Conservation (phyloP, 805 yeast genomes). For the Saccharomycopsis oosterbeekiorum region DNA sequence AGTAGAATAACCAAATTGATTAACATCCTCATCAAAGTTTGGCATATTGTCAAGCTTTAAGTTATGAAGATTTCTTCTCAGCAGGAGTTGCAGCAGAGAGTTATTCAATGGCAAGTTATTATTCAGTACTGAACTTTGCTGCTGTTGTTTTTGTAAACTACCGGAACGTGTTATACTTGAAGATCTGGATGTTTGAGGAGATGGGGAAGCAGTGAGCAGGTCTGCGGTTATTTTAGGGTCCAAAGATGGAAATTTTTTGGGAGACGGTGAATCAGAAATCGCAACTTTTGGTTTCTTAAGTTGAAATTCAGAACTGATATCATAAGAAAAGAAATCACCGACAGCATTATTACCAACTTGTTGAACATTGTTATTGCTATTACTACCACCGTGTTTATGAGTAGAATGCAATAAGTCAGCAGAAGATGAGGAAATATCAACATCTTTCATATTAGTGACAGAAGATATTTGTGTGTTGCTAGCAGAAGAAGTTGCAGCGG, state of each 20-base stretch:
- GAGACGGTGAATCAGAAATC: neutral
- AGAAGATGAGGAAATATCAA: constrained; percentile 19
- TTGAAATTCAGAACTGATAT: neutral
- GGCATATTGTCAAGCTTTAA: constrained; percentile 19
- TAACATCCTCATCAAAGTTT: constrained; percentile 28
- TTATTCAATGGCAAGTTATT: neutral
- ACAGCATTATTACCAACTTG: neutral
- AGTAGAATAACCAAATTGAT: constrained; percentile 50
- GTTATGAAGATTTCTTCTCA: constrained; percentile 30
- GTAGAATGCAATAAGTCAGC: neutral
- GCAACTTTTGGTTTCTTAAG: neutral
- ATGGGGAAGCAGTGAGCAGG: neutral
- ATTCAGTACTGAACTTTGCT: constrained; percentile 18
- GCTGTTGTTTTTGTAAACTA: constrained; percentile 12
- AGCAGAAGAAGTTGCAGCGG: neutral
- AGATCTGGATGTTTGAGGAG: constrained; percentile 17
- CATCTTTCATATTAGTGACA: neutral
- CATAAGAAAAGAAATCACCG: neutral
- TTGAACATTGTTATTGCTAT: neutral
- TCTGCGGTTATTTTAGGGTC: neutral
- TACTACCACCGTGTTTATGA: neutral
- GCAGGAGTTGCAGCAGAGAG: constrained; percentile 7
- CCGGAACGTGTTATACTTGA: constrained; percentile 10
- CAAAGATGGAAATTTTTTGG: neutral
- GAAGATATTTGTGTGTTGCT: constrained; percentile 9